Evolutionary conservation across 768 basidiomycete genomes (phyloP).

Genomic region (Astraeus odoratus): DNA sequence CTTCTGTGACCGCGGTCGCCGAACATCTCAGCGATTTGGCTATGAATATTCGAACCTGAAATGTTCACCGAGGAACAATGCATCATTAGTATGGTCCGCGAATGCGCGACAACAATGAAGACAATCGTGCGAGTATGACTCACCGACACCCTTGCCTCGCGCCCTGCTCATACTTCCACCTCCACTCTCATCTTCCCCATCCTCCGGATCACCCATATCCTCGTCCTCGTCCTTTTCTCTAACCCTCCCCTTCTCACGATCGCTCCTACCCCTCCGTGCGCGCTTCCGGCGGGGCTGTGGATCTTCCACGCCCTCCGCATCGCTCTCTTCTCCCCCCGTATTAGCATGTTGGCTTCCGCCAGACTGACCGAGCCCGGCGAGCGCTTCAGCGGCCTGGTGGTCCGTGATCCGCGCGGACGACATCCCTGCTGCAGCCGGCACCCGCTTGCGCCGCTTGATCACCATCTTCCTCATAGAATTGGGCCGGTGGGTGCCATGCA

Average conservation of each 20-base stretch:
- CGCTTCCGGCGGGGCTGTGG: conserved; percentile 56
- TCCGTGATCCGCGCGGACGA: conserved; percentile 57
- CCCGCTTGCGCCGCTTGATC: conserved; percentile 96
- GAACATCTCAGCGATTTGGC: conserved; percentile 28
- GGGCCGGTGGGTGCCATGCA: conserved; percentile 94
- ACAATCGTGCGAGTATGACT: neutral
- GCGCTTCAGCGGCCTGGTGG: conserved; percentile 84
- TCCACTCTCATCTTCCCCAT: conserved; percentile 23
- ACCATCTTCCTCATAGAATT: conserved; percentile 99
- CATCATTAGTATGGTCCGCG: neutral
- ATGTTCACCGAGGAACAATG: conserved; percentile 25
- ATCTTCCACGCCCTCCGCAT: conserved; percentile 31
- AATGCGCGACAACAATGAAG: neutral
- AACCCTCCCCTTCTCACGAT: conserved; percentile 31
- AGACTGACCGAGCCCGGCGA: conserved; percentile 72
- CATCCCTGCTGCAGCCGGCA: conserved; percentile 69
- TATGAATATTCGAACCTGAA: conserved; percentile 32
- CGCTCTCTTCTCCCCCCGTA: conserved; percentile 36
- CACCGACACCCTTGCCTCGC: conserved; percentile 28
- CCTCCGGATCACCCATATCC: conserved; percentile 40
- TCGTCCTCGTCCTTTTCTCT: conserved; percentile 39
- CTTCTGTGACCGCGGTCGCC: conserved; percentile 27
- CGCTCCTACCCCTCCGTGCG: conserved; percentile 34
- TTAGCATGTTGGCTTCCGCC: conserved; percentile 29
- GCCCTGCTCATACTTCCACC: conserved; percentile 19